phyloP scores from a whole-genome alignment of 2,329 filamentous ascomycete genomes.

The Trichophyton benhamiae region DNA sequence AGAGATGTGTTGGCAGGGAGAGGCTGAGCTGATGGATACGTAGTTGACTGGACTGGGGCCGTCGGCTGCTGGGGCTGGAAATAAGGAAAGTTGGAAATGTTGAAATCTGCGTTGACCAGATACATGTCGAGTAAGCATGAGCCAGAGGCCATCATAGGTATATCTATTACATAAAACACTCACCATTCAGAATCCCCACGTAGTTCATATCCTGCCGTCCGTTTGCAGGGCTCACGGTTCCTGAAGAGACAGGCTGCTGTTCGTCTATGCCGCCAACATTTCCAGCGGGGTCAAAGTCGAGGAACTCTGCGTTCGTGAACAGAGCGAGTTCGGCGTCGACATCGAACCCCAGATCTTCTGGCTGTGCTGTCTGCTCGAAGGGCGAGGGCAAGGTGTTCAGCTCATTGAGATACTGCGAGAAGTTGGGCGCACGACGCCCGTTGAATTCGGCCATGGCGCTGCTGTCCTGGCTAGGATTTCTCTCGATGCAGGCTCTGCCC shows the following conservation, averaged over 20 bases:
- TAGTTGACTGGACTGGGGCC: conserved; percentile 8
- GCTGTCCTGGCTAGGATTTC: not conserved
- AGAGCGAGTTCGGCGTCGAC: conserved; percentile 62
- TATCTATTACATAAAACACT: conserved; percentile 14
- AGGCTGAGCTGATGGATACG: conserved; percentile 6
- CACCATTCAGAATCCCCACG: conserved; percentile 32
- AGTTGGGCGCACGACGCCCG: conserved; percentile 69
- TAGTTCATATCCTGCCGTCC: conserved; percentile 27
- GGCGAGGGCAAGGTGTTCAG: conserved; percentile 60
- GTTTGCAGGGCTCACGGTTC: conserved; percentile 15
- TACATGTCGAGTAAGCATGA: not conserved
- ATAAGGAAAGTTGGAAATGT: conserved; percentile 12
- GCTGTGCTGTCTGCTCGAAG: conserved; percentile 47
- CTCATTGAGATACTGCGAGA: conserved; percentile 78
- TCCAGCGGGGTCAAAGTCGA: conserved; percentile 53
- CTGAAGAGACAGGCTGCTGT: conserved; percentile 9
- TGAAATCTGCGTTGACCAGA: conserved; percentile 10
- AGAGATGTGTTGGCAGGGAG: not conserved
- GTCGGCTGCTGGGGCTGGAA: conserved; percentile 9
- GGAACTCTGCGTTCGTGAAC: conserved; percentile 74
- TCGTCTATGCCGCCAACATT: conserved; percentile 21
- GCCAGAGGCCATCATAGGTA: not conserved
- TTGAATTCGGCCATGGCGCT: conserved; percentile 57
- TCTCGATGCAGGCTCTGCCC: no score
- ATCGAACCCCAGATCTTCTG: conserved; percentile 44